Conservation (phyloP, 129 eudicot genomes). For the Glebionis coronaria region DNA sequence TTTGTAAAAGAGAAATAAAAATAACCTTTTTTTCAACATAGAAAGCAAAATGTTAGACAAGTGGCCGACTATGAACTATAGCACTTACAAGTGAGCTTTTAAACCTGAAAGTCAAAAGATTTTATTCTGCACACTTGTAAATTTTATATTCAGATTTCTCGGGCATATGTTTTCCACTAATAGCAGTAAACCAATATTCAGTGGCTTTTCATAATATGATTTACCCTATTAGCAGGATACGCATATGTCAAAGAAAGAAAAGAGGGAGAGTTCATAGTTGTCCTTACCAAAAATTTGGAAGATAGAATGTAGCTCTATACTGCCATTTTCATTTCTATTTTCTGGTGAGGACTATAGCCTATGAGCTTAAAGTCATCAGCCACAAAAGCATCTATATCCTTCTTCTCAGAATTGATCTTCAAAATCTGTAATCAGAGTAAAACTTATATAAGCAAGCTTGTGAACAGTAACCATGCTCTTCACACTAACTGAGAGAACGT, state of each 20-base stretch:
- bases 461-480: background rate
- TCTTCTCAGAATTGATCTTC: slow-evolving; percentile 67
- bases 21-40: too few relatives aligned
- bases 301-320: slow-evolving; percentile 33
- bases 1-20: too few relatives aligned
- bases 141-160: background rate
- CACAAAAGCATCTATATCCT: slow-evolving; percentile 69
- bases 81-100: slow-evolving; percentile 3
- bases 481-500: too few relatives aligned
- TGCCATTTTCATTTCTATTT: slow-evolving; percentile 88
- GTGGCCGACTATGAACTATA: background rate
- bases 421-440: slow-evolving; percentile 39
- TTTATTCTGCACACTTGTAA: slow-evolving; percentile 1
- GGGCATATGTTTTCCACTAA: background rate
- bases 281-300: slow-evolving; percentile 16
- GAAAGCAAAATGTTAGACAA: too few relatives aligned
- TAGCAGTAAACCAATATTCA: background rate
- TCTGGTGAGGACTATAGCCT: slow-evolving; percentile 66
- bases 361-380: slow-evolving; percentile 39
- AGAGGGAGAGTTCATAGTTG: background rate
- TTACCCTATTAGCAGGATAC: background rate
- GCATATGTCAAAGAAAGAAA: background rate
- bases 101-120: slow-evolving; percentile 10
- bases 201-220: background rate
- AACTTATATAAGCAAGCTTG: background rate